These are phyloP conservation scores for Abrus pulchellus DNA, from an alignment of 306 rosid species.

Conservation along the genomic window DNA sequence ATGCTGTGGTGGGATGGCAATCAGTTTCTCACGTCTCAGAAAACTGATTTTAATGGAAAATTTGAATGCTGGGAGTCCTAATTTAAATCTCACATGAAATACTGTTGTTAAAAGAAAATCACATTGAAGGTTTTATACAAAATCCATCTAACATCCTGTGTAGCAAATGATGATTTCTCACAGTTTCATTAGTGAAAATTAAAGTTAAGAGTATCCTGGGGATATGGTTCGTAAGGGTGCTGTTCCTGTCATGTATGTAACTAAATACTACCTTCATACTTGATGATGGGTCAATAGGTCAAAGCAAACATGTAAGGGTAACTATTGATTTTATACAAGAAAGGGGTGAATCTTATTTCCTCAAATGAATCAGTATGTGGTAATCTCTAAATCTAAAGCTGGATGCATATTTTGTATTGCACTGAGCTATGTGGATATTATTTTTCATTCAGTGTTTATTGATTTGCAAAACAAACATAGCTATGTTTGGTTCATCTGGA, in stretches of 20 bases:
- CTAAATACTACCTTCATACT: not conserved
- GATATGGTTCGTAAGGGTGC: constrained; percentile 19
- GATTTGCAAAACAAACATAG: not conserved
- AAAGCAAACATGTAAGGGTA: constrained; percentile 7
- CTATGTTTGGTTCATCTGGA: constrained; percentile 41
- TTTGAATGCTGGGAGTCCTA: constrained; percentile 10
- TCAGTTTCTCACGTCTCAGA: not conserved
- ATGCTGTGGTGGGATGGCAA: constrained; percentile 2
- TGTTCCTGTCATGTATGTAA: not conserved
- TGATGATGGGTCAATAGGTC: constrained; percentile 8
- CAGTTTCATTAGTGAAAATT: not conserved
- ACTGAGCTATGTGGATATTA: not conserved
- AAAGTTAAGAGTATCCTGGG: not conserved
- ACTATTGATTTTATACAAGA: constrained; percentile 29
- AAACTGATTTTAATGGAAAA: constrained; percentile 9
- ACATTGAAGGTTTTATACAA: not conserved
- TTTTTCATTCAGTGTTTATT: constrained; percentile 17
- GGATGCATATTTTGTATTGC: not conserved
- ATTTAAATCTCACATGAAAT: not conserved
- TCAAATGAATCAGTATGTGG: not conserved
- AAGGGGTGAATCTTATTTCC: not conserved
- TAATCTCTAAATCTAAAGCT: constrained; percentile 15
- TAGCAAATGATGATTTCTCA: constrained; percentile 10
- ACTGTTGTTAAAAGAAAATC: not conserved
- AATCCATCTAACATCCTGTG: constrained; percentile 21